Evolutionary conservation across 75 land plant species (phyloP).

Genomic region (Adiantum capillusveneris): DNA sequence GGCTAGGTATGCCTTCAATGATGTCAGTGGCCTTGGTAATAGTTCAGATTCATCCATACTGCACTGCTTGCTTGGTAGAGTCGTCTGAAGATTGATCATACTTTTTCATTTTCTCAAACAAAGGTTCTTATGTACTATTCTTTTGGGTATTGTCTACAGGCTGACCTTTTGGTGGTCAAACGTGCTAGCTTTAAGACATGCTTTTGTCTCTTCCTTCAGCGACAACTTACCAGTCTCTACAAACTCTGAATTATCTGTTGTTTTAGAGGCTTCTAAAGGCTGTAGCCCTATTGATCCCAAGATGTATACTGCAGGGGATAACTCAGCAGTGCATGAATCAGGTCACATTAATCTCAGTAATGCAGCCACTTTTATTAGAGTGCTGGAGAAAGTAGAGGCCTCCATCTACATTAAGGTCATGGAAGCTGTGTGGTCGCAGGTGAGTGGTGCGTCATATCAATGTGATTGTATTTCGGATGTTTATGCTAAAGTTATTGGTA

Average conservation of each 20-base stretch:
- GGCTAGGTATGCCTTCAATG: slow-evolving; percentile 54
- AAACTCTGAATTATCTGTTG: background rate
- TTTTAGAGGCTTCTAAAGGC: slow-evolving; percentile 2
- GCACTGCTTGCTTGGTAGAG: too few relatives aligned
- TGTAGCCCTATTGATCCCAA: slow-evolving; percentile 3
- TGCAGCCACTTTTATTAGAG: slow-evolving; percentile 25
- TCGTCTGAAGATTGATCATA: too few relatives aligned
- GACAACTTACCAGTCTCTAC: too few relatives aligned
- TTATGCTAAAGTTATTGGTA: too few relatives aligned
- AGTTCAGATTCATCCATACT: too few relatives aligned
- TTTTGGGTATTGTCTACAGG: slow-evolving; percentile 26
- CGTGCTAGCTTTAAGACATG: slow-evolving; percentile 61
- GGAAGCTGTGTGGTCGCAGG: slow-evolving; percentile 95
- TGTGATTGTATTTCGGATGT: too few relatives aligned
- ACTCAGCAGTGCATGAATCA: too few relatives aligned
- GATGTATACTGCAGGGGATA: slow-evolving; percentile 13
- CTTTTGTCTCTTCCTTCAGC: slow-evolving; percentile 23
- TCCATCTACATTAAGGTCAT: slow-evolving; percentile 66
- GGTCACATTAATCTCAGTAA: too few relatives aligned
- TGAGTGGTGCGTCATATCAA: slow-evolving; percentile 14
- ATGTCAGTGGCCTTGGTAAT: too few relatives aligned
- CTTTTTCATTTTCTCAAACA: too few relatives aligned
- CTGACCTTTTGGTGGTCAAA: slow-evolving; percentile 87
- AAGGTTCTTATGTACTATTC: too few relatives aligned
- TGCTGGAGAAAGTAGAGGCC: slow-evolving; percentile 59